phyloP scores from a whole-genome alignment of 371 early-diverging fungal genomes.

The Mucor piriformis region DNA sequence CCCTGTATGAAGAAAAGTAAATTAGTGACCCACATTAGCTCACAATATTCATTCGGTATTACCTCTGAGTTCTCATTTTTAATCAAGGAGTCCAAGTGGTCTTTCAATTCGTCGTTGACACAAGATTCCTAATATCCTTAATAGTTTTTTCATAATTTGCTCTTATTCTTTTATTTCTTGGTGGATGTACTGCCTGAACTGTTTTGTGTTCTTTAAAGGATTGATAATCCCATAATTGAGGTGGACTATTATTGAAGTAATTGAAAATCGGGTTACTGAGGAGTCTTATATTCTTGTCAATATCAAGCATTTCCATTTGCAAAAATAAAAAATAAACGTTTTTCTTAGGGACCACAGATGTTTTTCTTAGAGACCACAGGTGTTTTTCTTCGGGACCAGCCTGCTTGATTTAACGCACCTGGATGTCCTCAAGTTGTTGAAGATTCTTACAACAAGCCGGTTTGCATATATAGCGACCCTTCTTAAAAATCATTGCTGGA shows the following conservation, averaged over 20 bases:
- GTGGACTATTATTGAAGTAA: background rate
- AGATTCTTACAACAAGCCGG: no score
- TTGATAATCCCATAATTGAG: slow-evolving; percentile 10
- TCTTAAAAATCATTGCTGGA: no score
- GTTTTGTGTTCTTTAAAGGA: slow-evolving; percentile 10
- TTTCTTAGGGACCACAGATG: no score
- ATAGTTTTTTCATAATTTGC: slow-evolving; percentile 11
- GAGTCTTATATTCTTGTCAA: background rate
- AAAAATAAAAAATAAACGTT: no score
- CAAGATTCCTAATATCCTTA: slow-evolving; percentile 6
- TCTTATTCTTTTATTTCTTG: slow-evolving; percentile 13
- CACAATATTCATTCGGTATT: slow-evolving; percentile 16
- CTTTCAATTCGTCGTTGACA: slow-evolving; percentile 10
- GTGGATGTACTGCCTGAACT: slow-evolving; percentile 7
- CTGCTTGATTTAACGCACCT: no score
- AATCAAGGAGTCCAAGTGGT: slow-evolving; percentile 10
- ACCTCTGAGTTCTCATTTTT: slow-evolving; percentile 8
- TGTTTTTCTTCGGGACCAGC: no score
- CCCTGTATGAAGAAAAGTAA: slow-evolving; percentile 14
- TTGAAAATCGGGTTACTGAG: background rate
- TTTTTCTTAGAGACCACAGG: no score
- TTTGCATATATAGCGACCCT: no score
- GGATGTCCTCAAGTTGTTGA: no score
- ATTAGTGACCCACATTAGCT: slow-evolving; percentile 11
- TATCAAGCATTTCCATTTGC: background rate